phyloP scores from a whole-genome alignment of 345 rosid genomes.

The Syzygium grande region DNA sequence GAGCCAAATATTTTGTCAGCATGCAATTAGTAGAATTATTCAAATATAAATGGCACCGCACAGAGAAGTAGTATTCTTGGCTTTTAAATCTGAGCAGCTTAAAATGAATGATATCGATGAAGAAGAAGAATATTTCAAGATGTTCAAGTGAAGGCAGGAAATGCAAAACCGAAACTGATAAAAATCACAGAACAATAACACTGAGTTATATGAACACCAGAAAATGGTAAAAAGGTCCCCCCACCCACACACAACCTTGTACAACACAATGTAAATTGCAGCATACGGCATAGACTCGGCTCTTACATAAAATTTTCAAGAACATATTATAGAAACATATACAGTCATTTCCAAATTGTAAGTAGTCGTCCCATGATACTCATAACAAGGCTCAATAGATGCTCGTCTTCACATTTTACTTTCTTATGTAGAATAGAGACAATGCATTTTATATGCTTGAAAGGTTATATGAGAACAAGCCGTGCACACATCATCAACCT shows the following conservation, averaged over 20 bases:
- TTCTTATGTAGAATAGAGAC: background rate
- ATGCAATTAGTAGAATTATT: background rate
- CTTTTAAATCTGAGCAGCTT: background rate
- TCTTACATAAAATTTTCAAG: background rate
- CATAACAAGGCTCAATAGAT: background rate
- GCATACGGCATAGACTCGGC: background rate
- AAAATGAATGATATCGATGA: background rate
- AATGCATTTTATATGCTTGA: background rate
- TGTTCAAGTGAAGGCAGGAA: background rate
- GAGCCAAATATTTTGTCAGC: constrained; percentile 25
- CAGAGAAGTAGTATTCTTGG: background rate
- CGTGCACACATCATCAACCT: background rate
- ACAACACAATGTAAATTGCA: background rate
- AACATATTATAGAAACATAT: background rate
- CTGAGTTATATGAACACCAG: background rate
- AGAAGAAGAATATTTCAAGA: background rate
- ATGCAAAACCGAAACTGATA: background rate
- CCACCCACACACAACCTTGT: background rate
- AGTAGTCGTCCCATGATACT: background rate
- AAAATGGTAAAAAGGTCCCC: background rate
- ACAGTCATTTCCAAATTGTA: background rate
- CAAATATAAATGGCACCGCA: background rate
- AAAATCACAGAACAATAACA: background rate
- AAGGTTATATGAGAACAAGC: background rate
- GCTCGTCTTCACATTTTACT: background rate